Base-by-base conservation (phyloP, 148 eudicot species). In the Gaultheria prostrata region DNA sequence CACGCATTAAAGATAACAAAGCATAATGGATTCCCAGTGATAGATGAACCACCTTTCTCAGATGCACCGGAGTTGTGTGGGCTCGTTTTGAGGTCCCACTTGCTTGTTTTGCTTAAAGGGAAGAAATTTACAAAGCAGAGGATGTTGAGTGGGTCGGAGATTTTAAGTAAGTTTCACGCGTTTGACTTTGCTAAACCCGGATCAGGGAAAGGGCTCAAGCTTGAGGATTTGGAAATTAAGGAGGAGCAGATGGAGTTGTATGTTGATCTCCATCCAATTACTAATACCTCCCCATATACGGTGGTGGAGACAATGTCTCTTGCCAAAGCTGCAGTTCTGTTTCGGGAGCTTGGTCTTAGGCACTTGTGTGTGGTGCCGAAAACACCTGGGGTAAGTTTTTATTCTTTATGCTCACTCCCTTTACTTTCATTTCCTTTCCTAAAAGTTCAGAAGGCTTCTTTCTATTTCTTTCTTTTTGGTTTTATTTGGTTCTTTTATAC, bases 341-440 rank as follows among this genome's bases (percentile, higher is more conserved):
- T 94, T 67, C 89, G 94, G 15, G 89, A 93, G 35, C 88, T 94
- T 53, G 98, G 94, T 5, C 94, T 94, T 48, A 87, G 98, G 79
- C 98, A 94, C 86, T 74, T 94, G 85, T 91, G 95, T 65, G 94
- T 94, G 11, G 93, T 94, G 53, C 98, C 95, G 10, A 94, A 91
- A 86, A 92, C 90, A 48, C 88, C 91, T 14, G 93, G 90, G 87
- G 98, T 94, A 89, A 84, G 77, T 32, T 39, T 54, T n/a, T 53
- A 43, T 67, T 30, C 39, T 51, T 30, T 28, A 3, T 50, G 39
- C 10, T 84, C 32, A 39, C 43, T n/a, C 51, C 26, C 18, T 63
- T 46, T 46, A n/a, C 8, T 80, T 65, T 14, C 49, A 33, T 48
- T 77, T 77, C 13, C 18, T 24, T 49, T 39, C 8, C 0, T 49